These are phyloP conservation scores for Ophiosphaerella herpotricha DNA, from an alignment of 2,329 filamentous ascomycete genomes.

Conservation along the genomic window DNA sequence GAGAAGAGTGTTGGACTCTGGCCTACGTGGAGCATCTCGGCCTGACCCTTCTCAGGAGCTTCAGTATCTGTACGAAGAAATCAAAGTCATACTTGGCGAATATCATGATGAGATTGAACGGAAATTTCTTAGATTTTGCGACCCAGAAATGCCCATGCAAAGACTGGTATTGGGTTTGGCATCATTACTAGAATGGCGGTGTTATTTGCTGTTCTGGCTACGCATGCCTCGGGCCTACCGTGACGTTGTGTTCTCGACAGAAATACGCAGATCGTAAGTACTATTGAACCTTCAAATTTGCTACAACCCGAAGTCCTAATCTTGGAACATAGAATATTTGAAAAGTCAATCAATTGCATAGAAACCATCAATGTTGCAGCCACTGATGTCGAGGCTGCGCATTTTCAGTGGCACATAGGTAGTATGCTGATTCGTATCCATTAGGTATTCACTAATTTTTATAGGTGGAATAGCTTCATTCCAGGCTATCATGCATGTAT, in stretches of 20 bases:
- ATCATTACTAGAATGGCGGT: conserved; percentile 43
- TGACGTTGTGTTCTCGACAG: conserved; percentile 41
- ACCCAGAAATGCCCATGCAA: conserved; percentile 38
- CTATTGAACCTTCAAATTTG: neutral
- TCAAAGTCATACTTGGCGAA: conserved; percentile 43
- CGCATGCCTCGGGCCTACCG: conserved; percentile 45
- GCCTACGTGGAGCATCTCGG: conserved; percentile 37
- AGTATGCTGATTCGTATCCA: neutral
- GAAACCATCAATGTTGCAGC: conserved; percentile 43
- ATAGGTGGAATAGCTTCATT: conserved; percentile 40
- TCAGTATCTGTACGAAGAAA: conserved; percentile 40
- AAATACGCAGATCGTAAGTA: conserved; percentile 42
- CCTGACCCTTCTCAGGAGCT: conserved; percentile 43
- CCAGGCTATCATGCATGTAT: conserved; percentile 46
- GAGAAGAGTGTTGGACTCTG: conserved; percentile 41
- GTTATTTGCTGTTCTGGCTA: conserved; percentile 46
- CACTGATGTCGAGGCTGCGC: conserved; percentile 41
- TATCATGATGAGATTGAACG: conserved; percentile 39
- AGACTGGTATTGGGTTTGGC: conserved; percentile 37
- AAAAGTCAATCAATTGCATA: conserved; percentile 46
- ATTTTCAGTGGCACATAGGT: conserved; percentile 48
- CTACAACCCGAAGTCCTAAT: neutral
- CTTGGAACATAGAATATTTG: conserved; percentile 38
- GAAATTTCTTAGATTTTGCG: conserved; percentile 40
- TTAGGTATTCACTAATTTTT: conserved; percentile 9